Conservation (phyloP, 305 asterid species). For the Plantago rigida region DNA sequence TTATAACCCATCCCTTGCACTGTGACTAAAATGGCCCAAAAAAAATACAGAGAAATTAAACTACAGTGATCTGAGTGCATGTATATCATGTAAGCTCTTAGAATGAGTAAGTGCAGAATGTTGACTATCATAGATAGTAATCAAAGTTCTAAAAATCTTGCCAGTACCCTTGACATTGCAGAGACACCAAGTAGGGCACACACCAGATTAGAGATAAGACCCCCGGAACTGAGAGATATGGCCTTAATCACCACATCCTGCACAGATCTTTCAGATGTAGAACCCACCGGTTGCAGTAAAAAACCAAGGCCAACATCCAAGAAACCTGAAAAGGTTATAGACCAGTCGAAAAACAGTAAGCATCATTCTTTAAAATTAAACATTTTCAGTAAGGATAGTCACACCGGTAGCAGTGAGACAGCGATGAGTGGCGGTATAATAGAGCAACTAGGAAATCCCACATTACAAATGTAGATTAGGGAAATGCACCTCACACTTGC, state of each 20-base stretch:
- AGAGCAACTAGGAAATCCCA: too few species aligned
- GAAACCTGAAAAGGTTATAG: conserved; percentile 43
- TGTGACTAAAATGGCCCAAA: conserved; percentile 1
- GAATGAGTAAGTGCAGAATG: too few species aligned
- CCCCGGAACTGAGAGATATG: conserved; percentile 65
- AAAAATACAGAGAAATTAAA: background rate
- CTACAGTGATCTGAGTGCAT: background rate
- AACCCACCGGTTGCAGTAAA: conserved; percentile 50
- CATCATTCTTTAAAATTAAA: conserved; percentile 8
- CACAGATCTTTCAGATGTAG: conserved; percentile 43
- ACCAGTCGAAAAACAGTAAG: conserved; percentile 21
- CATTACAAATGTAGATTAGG: too few species aligned
- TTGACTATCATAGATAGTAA: background rate
- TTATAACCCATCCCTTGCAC: conserved; percentile 3
- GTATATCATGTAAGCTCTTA: too few species aligned
- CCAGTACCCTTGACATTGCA: conserved; percentile 83
- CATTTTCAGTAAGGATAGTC: background rate
- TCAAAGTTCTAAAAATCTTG: conserved; percentile 27
- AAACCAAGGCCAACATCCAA: conserved; percentile 56
- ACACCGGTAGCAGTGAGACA: background rate
- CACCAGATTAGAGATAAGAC: conserved; percentile 66
- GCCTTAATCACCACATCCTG: conserved; percentile 60
- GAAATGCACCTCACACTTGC: too few species aligned
- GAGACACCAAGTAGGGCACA: conserved; percentile 88
- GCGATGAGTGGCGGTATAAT: background rate